Evolutionary conservation across 805 yeast genomes (phyloP).

Genomic region (Teunomyces pallodes): DNA sequence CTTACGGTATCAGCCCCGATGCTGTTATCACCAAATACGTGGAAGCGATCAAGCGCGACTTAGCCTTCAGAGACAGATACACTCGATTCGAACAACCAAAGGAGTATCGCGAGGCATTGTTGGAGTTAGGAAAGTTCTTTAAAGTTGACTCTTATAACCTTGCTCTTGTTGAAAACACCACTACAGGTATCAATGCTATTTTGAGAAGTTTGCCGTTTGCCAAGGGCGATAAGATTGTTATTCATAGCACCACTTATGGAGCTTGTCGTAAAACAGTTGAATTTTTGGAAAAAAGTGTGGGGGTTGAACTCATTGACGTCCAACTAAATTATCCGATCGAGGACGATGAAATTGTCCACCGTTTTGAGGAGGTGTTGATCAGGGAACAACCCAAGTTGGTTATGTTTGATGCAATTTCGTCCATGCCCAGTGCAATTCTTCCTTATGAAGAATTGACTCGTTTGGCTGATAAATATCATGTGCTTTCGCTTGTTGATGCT

Average conservation of each 20-base stretch:
- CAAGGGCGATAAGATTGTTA: constrained; percentile 50
- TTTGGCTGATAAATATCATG: constrained; percentile 45
- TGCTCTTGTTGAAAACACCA: constrained; percentile 59
- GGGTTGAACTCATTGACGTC: constrained; percentile 21
- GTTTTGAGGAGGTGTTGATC: constrained; percentile 21
- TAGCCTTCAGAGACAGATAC: constrained; percentile 48
- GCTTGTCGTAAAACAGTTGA: constrained; percentile 53
- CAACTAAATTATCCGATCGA: constrained; percentile 13
- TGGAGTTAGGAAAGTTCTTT: constrained; percentile 38
- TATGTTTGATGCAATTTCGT: constrained; percentile 56
- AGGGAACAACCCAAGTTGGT: constrained; percentile 35
- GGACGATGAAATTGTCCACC: constrained; percentile 20
- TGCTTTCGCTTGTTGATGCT: constrained; percentile 63
- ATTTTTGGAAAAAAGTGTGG: constrained; percentile 33
- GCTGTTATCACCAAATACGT: constrained; percentile 41
- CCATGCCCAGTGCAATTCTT: constrained; percentile 60
- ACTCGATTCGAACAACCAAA: constrained; percentile 23
- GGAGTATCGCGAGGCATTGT: constrained; percentile 33
- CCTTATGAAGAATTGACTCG: constrained; percentile 52
- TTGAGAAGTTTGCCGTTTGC: constrained; percentile 52
- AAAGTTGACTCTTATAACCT: constrained; percentile 46
- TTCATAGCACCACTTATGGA: constrained; percentile 50
- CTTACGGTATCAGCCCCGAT: constrained; percentile 57
- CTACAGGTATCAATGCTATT: constrained; percentile 56
- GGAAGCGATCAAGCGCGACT: constrained; percentile 20